Base-by-base conservation (phyloP, 116 monocot species). In the Posidonia oceanica region DNA sequence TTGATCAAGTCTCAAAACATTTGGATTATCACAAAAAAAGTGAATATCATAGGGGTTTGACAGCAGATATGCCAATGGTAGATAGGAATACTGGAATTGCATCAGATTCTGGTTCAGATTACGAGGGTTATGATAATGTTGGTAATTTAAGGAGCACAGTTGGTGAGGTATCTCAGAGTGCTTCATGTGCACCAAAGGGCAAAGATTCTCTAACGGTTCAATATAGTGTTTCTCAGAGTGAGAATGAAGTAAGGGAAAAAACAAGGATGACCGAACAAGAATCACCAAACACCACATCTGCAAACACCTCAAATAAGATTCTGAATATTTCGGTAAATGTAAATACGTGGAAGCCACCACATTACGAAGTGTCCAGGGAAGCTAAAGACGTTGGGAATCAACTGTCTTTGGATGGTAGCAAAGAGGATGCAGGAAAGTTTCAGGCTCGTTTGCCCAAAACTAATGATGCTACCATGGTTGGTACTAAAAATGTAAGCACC, bases 281-380 rank as follows among this genome's bases (percentile, higher is more conserved):
- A 36, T 51, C 71, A 66, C 68, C 75, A 71, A 56, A 42, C 59
- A 41, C 36, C 76, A 69, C 71, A 69, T 48, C 71, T 16, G 22
- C 75, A 71, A 84, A 76, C 57, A 40, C 80, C 44, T 72, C 85
- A 29, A 74, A 74, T 60, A 90, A 90, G 79, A 75, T 81, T 73
- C 66, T 84, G 60, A 88, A 88, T 81, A 78, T 83, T 44, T 85
- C 89, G 70, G 94, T 85, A 48, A 85, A 85, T 86, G 80, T 82
- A 59, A 87, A 88, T 64, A 82, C 86, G 52, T 83, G 87, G 81
- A 90, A 87, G 59, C 83, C 83, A 57, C 51, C 69, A 15, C 54
- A 76, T 40, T 78, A 81, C 59, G 66, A 83, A 75, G 71, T 70
- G 13, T 61, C 69, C 2, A 66, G 67, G 22, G 77, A 77, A 72